Percentiles rank a stretch among this genome's conserved stretches.
These are phyloP conservation scores for Russula lepida DNA, from an alignment of 768 basidiomycete species.

Conservation along the genomic window DNA sequence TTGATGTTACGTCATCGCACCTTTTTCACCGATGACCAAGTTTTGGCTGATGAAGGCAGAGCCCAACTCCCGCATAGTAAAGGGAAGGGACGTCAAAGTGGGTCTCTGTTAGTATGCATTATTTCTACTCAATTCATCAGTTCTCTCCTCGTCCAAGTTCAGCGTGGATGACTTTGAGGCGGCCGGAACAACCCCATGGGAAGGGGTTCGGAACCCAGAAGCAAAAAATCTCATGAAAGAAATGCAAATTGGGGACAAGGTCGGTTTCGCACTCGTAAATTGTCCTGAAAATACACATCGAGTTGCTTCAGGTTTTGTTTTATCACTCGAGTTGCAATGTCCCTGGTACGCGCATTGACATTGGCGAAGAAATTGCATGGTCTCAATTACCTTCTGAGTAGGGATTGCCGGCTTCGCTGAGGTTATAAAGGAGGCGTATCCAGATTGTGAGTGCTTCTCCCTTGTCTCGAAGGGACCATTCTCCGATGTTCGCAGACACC, in stretches of 20 bases:
- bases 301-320: conserved; percentile 53
- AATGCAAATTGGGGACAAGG: conserved; percentile 71
- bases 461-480: background rate
- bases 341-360: conserved; percentile 45
- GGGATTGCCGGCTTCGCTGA: conserved; percentile 75
- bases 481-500: conserved; percentile 46
- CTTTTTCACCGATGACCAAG: conserved; percentile 12
- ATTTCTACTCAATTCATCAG: background rate
- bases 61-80: conserved; percentile 74
- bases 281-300: background rate
- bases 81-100: conserved; percentile 82
- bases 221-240: conserved; percentile 78
- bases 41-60: conserved; percentile 82
- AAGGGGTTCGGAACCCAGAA: conserved; percentile 80
- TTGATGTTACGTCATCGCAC: conserved; percentile 8
- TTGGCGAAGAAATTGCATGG: background rate
- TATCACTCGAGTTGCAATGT: conserved; percentile 84
- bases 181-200: conserved; percentile 67
- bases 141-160: conserved; percentile 37
- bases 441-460: conserved; percentile 58
- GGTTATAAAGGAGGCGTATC: conserved; percentile 81
- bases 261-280: conserved; percentile 23
- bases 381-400: conserved; percentile 22
- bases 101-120: conserved; percentile 19
- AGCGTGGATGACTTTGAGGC: conserved; percentile 80